A percentile compares a stretch with the other conserved stretches of the same genome.
Conservation (phyloP, 768 basidiomycete species). For the Auriscalpium orientale region DNA sequence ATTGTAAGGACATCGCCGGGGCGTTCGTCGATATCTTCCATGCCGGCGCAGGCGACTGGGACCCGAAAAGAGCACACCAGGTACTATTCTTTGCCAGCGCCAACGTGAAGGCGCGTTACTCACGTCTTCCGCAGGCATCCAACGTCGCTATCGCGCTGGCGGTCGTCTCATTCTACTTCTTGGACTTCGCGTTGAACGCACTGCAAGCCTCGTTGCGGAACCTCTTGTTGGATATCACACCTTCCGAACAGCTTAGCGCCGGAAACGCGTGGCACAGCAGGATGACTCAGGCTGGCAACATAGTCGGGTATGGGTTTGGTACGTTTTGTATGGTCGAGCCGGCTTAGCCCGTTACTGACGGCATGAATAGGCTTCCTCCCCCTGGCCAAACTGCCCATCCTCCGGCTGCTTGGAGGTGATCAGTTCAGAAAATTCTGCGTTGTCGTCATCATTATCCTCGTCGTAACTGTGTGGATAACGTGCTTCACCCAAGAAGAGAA, state of each 20-base stretch:
- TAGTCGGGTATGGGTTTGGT: slow-evolving; percentile 91
- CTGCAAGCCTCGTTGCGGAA: slow-evolving; percentile 89
- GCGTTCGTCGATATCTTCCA: slow-evolving; percentile 73
- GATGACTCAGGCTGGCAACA: slow-evolving; percentile 96
- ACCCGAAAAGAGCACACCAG: slow-evolving; percentile 58
- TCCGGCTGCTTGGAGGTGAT: slow-evolving; percentile 76
- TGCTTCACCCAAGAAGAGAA: slow-evolving; percentile 82
- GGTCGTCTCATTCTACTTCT: slow-evolving; percentile 81
- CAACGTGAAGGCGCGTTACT: not conserved
- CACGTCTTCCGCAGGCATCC: slow-evolving; percentile 38
- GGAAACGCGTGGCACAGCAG: slow-evolving; percentile 98
- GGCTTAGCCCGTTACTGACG: not conserved
- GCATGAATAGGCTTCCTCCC: slow-evolving; percentile 70
- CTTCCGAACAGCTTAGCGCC: slow-evolving; percentile 81
- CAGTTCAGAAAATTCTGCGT: slow-evolving; percentile 97
- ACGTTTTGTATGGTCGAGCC: slow-evolving; percentile 17
- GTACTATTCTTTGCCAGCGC: slow-evolving; percentile 26
- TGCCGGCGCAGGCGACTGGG: slow-evolving; percentile 80
- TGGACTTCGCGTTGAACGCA: slow-evolving; percentile 98
- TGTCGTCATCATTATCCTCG: slow-evolving; percentile 71
- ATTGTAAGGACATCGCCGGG: slow-evolving; percentile 64
- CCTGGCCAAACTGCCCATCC: slow-evolving; percentile 69
- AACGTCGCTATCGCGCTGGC: slow-evolving; percentile 79
- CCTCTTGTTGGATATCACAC: slow-evolving; percentile 86
- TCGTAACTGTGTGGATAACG: slow-evolving; percentile 79